These are phyloP conservation scores for Coffea humblotiana DNA, from an alignment of 305 asterid genomes.

Conservation along the genomic window DNA sequence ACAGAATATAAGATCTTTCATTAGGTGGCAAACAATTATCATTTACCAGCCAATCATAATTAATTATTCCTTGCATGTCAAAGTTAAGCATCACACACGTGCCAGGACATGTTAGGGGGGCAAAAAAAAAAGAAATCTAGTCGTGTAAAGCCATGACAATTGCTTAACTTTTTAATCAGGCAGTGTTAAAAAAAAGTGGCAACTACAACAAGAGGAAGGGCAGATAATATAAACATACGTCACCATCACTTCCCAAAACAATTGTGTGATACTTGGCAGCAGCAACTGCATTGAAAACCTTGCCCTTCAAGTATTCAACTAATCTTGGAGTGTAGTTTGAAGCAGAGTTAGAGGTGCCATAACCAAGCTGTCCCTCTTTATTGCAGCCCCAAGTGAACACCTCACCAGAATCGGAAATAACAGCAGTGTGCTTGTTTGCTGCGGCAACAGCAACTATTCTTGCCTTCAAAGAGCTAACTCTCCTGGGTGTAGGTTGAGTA, in stretches of 20 bases:
- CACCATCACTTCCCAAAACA: conserved; percentile 94
- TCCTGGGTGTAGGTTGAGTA: conserved; percentile 93
- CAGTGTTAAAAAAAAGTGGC: not conserved
- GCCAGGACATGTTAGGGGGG: not conserved
- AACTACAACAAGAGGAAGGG: not conserved
- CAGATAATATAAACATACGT: conserved; percentile 46
- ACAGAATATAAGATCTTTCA: not conserved
- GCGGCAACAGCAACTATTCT: conserved; percentile 89
- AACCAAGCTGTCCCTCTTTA: conserved; percentile 99
- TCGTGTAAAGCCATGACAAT: not conserved
- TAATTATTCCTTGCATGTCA: not conserved
- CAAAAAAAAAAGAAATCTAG: not conserved
- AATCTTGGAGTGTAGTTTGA: conserved; percentile 90
- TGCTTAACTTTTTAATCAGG: not conserved
- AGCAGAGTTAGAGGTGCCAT: conserved; percentile 96
- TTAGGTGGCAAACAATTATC: conserved; percentile 2
- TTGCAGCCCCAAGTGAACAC: conserved; percentile 99
- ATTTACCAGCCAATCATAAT: not conserved
- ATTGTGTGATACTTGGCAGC: conserved; percentile 93
- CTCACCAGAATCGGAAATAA: conserved; percentile 88
- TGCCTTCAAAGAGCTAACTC: conserved; percentile 82
- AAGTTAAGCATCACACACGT: not conserved
- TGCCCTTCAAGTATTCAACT: conserved; percentile 93
- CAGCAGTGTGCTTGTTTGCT: conserved; percentile 97
- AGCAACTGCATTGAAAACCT: conserved; percentile 61